Conservation (phyloP, 768 basidiomycete genomes). For the Brasilioporus rufonigricans region DNA sequence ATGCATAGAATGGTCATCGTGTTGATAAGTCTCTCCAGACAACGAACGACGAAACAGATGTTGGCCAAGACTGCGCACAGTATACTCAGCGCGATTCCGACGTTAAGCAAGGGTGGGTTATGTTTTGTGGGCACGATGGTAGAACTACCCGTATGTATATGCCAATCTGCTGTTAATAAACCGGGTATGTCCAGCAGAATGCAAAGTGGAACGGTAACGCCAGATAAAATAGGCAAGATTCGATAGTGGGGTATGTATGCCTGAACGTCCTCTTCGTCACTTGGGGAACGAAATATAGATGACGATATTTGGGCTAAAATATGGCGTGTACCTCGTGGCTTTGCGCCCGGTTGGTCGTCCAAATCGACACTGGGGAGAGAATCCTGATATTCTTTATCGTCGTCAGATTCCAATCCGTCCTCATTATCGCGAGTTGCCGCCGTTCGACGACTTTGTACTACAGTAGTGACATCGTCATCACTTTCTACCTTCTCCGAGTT, state of each 20-base stretch:
- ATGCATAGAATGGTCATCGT: slow-evolving; percentile 62
- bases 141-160: slow-evolving; percentile 47
- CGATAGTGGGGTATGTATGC: slow-evolving; percentile 58
- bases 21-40: slow-evolving; percentile 66
- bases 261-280: slow-evolving; percentile 26
- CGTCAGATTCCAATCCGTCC: slow-evolving; percentile 10
- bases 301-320: slow-evolving; percentile 6
- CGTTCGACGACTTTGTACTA: background rate
- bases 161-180: slow-evolving; percentile 68
- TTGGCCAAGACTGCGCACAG: slow-evolving; percentile 68
- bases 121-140: slow-evolving; percentile 43
- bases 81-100: slow-evolving; percentile 67
- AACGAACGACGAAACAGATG: slow-evolving; percentile 61
- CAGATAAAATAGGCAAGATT: slow-evolving; percentile 61
- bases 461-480: background rate
- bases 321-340: background rate
- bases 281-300: slow-evolving; percentile 17
- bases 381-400: slow-evolving; percentile 8
- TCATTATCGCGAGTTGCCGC: too few species aligned
- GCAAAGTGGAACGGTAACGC: slow-evolving; percentile 68
- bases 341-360: background rate
- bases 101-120: slow-evolving; percentile 58
- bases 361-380: background rate
- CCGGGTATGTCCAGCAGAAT: slow-evolving; percentile 84
- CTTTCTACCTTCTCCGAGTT: background rate